Conservation (phyloP, 2,329 filamentous ascomycete genomes). For the Ustulina deusta region DNA sequence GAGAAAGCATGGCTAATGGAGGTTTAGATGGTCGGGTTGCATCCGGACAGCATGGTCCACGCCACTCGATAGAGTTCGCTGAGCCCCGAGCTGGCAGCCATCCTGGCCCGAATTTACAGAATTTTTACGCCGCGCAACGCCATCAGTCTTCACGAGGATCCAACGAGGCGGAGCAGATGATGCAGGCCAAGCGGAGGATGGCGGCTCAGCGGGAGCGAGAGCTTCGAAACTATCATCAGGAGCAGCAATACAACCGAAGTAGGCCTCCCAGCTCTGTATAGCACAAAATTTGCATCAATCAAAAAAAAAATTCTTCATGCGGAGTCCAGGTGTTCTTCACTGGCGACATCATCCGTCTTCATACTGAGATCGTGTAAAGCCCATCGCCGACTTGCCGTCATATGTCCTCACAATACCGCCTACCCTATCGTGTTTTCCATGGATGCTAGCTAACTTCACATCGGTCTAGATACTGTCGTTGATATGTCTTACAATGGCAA, state of each 20-base stretch:
- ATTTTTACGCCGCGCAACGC: slow-evolving; percentile 93
- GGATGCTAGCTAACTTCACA: slow-evolving; percentile 53
- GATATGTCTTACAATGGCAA: slow-evolving; percentile 70
- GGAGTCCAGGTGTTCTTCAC: slow-evolving; percentile 46
- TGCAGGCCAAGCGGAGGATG: slow-evolving; percentile 99
- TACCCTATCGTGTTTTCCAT: slow-evolving; percentile 35
- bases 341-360: slow-evolving; percentile 45
- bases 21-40: slow-evolving; percentile 76
- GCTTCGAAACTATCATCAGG: slow-evolving; percentile 99
- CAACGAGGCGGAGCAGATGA: slow-evolving; percentile 96
- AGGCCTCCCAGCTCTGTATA: slow-evolving; percentile 83
- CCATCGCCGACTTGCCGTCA: slow-evolving; percentile 41
- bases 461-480: slow-evolving; percentile 63
- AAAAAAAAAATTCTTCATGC: slow-evolving; percentile 53
- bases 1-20: slow-evolving; percentile 44
- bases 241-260: slow-evolving; percentile 99
- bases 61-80: slow-evolving; percentile 86
- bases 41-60: slow-evolving; percentile 67
- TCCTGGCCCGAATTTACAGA: slow-evolving; percentile 83
- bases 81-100: slow-evolving; percentile 77
- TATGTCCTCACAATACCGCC: slow-evolving; percentile 42
- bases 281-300: slow-evolving; percentile 61
- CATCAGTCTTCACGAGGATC: slow-evolving; percentile 87
- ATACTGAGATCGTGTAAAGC: slow-evolving; percentile 49
- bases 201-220: slow-evolving; percentile 98